Evolutionary conservation across 331 rosid species (phyloP), one percentile per base, ranked within the genome.

Genomic region (Rosa hybrid): DNA sequence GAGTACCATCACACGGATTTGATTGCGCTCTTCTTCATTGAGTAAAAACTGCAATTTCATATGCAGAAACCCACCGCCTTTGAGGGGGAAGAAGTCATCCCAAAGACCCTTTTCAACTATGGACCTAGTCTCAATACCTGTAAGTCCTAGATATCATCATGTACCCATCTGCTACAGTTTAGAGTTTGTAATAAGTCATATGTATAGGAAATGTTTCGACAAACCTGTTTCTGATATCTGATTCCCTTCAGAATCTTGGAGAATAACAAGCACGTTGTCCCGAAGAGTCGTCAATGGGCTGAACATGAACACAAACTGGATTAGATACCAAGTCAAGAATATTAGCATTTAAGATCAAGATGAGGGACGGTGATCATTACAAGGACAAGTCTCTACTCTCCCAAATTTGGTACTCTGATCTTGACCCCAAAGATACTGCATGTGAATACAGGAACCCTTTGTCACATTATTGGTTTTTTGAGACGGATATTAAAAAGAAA

Each of bases 351-450:
- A 80, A 25, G 75, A 64, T 17, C 64, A 79, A 30, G 78, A 41
- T 17, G 67, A 39, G 77, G 41, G 88, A 21, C 12, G 65, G 44
- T 76, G 68, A 76, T 71, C 77, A 79, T 89, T 88, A 96, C 99
- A 96, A 91, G 67, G 94, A 89, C 81, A 93, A 88, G 63, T 88
- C 88, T 87, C 92, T 96, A 70, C 86, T 89, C 68, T 91, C 93
- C 84, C 78, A 84, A 74, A 91, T 63, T 75, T 90, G 90, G 76
- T 78, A 90, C 86, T 87, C 94, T 42, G 72, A 68, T 68, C 79
- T 76, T 85, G 85, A 87, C 60, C 99, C 99, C 91, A 93, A 45
- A 70, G 93, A 96, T 90, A 91, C 99, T 96, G 97, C 89, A 91
- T 60, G 50, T 30, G 20, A n/a, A 64, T n/a, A 10, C 69, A 74